Evolutionary conservation across 176 grass and related monocot species (phyloP).

Genomic region (Hyparrhenia diplandra): DNA sequence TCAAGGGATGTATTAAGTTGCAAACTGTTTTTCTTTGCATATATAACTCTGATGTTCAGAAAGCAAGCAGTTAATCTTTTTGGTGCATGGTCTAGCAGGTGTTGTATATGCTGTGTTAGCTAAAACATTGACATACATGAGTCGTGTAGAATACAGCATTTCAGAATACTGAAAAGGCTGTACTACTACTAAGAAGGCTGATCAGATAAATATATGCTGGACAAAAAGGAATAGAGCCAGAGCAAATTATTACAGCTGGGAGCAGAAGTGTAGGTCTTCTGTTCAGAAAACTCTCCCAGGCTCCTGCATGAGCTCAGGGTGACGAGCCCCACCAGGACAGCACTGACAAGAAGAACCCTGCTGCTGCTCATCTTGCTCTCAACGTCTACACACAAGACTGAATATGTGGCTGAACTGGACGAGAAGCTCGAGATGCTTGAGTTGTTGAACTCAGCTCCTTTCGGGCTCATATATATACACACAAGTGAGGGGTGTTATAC

Average conservation of each 20-base stretch:
- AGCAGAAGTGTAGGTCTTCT: slow-evolving; percentile 45
- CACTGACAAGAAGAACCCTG: slow-evolving; percentile 53
- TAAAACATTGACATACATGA: not conserved
- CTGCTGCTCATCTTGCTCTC: slow-evolving; percentile 38
- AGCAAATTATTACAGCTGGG: slow-evolving; percentile 23
- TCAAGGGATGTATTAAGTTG: not conserved
- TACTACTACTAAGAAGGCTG: not conserved
- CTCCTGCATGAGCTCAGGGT: slow-evolving; percentile 54
- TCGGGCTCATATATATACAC: slow-evolving; percentile 21
- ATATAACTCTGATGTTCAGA: not conserved
- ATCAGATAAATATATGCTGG: not conserved
- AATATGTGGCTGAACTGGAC: slow-evolving; percentile 21
- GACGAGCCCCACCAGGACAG: slow-evolving; percentile 47
- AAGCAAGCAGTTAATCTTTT: not conserved
- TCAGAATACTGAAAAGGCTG: not conserved
- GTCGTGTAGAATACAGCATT: too few species aligned
- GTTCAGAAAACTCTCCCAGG: slow-evolving; percentile 47
- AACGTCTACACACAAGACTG: slow-evolving; percentile 5
- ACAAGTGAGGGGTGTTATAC: not conserved
- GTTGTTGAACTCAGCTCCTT: slow-evolving; percentile 32
- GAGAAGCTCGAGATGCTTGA: slow-evolving; percentile 21
- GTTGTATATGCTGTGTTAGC: not conserved
- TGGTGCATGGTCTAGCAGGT: slow-evolving; percentile 7
- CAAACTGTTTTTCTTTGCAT: not conserved
- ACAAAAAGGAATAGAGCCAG: slow-evolving; percentile 15